Evolutionary conservation across 495 filamentous ascomycete species (phyloP), one percentile per base, ranked within the genome.

Genomic region (Penicillium taxi): DNA sequence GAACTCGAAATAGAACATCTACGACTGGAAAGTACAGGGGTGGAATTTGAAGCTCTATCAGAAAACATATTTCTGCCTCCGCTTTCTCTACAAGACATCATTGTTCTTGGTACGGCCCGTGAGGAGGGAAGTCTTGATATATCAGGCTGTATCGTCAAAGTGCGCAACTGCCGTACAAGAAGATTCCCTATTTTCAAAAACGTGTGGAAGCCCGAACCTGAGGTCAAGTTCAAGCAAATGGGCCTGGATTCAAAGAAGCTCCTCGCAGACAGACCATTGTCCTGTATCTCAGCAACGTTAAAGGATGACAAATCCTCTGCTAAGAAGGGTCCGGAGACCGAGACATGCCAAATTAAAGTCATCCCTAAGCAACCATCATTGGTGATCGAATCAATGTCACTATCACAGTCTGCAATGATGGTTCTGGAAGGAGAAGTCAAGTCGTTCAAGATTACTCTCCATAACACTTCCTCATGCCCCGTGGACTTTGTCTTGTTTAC

Each of bases 361-460:
- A 84, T 94, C 32, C 67, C 74, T 5, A 66, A 73, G 29, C 88
- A 95, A 53, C 91, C 91, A 2, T 62, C 83, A 4, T 60, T 95
- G 7, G 61, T 79, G 1, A 69, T 95, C 9, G 80, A 84, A 40
- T 81, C 80, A 4, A 78, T 79, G 24, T 84, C 84, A 16, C 71
- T 94, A 6, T 78, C 82, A 0, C 89, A 95, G 52, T 83, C 83
- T 11, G 86, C 90, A 20, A 65, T 94, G 31, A 94, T 94, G 86
- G 70, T 95, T 36, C 68, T 95, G 9, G 88, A 94, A 60, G 89
- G 89, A 9, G 88, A 96, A 58, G 71, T 72, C 11, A 78, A 76
- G 45, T 64, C 65, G 1, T 95, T 96, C 44, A 79, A 72, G 2
- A 73, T 94, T 26, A 91, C 86, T 0, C 62, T 96, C 22, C 73